Evolutionary conservation across 176 grass and related monocot species (phyloP), one percentile per base, ranked within the genome.

Genomic region (Canna indica): DNA sequence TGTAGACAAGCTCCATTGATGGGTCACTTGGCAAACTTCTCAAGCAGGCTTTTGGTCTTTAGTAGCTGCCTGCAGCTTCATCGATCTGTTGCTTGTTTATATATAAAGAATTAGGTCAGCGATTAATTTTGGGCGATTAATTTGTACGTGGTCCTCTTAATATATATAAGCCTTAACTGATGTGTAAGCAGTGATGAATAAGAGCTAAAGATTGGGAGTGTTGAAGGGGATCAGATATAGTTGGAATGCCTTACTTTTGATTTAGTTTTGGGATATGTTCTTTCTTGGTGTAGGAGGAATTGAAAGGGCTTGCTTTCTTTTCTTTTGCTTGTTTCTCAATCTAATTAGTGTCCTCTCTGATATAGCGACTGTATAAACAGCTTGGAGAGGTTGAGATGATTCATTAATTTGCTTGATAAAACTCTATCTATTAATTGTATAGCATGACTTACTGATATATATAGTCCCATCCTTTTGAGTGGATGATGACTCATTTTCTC

Each of bases 221-320:
- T n/a, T n/a, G n/a, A n/a, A n/a, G 50, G 15, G 16, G 22, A 44
- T 44, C 22, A 54, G 18, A 54, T 54, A 5, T 54, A n/a, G 5
- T 5, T 54, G 14, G 50, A n/a, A n/a, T 27, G 1, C 25, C 3
- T 5, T 22, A 2, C 67, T 85, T 83, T 83, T 70, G 1, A 67
- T 77, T 80, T 76, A 81, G 59, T 90, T 75, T 85, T 81, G 82
- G 91, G 20, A 95, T 90, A 80, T 81, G 68, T 88, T 84, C 87
- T 95, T 95, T 74, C 91, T 85, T 95, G 82, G 74, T 73, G 54
- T 38, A 63, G 34, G 77, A 59, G 84, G 78, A 90, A 90, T 31
- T 71, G 46, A 3, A 81, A 62, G 69, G 70, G 58, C 24, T 33
- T 69, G 59, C 67, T 70, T 77, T 36, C 68, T 65, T 72, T 73